Evolutionary conservation across 2,329 filamentous ascomycete species (phyloP), one percentile per base, ranked within the genome.

Genomic region (Keithomyces neogunnii): DNA sequence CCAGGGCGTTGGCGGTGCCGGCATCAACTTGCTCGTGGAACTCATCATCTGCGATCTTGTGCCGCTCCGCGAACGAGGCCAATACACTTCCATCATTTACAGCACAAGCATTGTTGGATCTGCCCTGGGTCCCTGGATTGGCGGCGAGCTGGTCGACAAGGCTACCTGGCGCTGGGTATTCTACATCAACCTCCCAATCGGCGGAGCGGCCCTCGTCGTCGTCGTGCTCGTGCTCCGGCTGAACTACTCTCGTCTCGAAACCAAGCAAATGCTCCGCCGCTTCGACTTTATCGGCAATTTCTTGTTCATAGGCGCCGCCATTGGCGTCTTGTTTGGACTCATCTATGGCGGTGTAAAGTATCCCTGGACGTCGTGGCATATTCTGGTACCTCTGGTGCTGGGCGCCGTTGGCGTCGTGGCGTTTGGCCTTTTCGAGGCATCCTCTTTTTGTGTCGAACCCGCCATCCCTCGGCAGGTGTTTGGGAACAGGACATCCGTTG

Each of bases 131-230:
- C 66, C 68, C 0, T 61, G 70, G 4, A 47, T 70, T 7, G 67
- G 64, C 0, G 64, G 64, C 9, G 43, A 56, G 13, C 53, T 64
- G 32, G 60, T 59, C 2, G 49, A 63, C 48, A 57, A 58, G 4
- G 58, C 60, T 1, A 62, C 63, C 2, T 76, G 72, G 72, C 62
- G 71, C 42, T 75, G 70, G 69, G 64, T 71, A 10, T 78, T 80
- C 49, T 74, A 69, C 49, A 57, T 75, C 19, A 72, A 72, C 52
- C 57, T 74, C 3, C 72, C 71, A 28, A 60, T 72, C 43, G 62
- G 68, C 42, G 68, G 65, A 36, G 32, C 62, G 10, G 56, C 62
- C 1, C 58, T 72, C 3, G 26, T 62, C 40, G 63, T 67, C 46
- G 64, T 68, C 26, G 28, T 54, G 31, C 36, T 65, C 43, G 65